Base-by-base conservation (phyloP, 495 filamentous ascomycete species). In the Aspergillus baeticus region DNA sequence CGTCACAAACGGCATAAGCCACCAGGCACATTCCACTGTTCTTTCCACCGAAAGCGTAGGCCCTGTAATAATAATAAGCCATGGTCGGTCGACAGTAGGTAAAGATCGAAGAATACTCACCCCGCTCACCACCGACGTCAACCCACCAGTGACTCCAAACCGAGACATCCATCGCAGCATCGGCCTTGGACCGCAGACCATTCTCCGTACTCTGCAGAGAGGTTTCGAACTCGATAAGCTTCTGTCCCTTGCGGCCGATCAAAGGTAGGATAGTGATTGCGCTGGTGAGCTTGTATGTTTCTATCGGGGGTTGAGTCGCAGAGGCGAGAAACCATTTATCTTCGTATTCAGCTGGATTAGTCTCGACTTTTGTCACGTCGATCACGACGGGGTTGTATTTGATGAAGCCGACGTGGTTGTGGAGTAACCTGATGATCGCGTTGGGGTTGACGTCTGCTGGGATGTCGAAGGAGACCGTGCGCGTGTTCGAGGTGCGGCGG, bases 1-100 rank as follows among this genome's bases (percentile, higher is more conserved):
- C 15, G 49, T 36, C 49, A 52, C 49, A 52, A 52, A 52, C 10
- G 49, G 49, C 49, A 41, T 52, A 22, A 52, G 3, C 49, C 49
- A 52, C 49, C 49, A 52, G n/a, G 37, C 49, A 52, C 49, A 52
- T n/a, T 21, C 37, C 18, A 52, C 36, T 6, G 18, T 41, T 20
- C 33, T 39, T 11, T 52, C 34, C 34, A 52, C 49, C 18, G 23
- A 18, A 2, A 52, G n/a, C 5, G 7, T 38, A 33, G 33, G 39
- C 14, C 20, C 49, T 52, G 29, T 15, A 2, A 14, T 21, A n/a
- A n/a, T n/a, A n/a, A n/a, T n/a, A n/a, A n/a, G n/a, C n/a, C n/a
- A n/a, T n/a, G n/a, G n/a, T n/a, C n/a, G n/a, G n/a, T n/a, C n/a
- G n/a, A n/a, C 26, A 29, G 26, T 4, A 8, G 8, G 8, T 29